phyloP scores from a whole-genome alignment of 2,329 filamentous ascomycete species.

The Colletotrichum destructivum region DNA sequence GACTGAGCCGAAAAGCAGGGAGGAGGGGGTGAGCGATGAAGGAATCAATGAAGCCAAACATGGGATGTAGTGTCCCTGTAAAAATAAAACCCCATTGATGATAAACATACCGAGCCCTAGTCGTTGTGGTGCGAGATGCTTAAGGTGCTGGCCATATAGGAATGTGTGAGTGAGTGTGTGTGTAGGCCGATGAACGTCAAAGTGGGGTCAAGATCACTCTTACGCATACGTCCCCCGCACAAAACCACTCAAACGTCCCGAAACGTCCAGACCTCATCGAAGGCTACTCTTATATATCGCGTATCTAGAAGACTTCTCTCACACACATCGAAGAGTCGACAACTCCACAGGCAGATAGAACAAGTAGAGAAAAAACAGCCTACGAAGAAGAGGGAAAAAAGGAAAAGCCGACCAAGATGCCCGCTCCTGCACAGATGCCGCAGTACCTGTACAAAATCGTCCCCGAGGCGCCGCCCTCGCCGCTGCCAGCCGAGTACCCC shows the following conservation, averaged over 20 bases:
- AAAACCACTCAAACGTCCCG: no score
- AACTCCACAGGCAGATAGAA: background rate
- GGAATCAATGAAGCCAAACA: slow-evolving; percentile 12
- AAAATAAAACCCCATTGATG: slow-evolving; percentile 22
- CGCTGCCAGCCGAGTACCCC: slow-evolving; percentile 68
- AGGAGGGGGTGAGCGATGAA: background rate
- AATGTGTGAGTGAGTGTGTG: no score
- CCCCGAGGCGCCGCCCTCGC: slow-evolving; percentile 65
- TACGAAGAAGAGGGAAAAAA: background rate
- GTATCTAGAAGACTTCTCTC: no score
- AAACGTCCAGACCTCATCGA: no score
- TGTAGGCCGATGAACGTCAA: no score
- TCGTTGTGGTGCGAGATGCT: background rate
- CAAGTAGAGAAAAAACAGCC: background rate
- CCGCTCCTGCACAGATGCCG: slow-evolving; percentile 51
- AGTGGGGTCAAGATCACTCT: no score
- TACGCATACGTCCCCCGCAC: no score
- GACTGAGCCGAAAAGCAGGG: background rate
- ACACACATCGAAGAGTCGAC: no score
- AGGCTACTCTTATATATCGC: no score
- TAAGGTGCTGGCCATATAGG: no score
- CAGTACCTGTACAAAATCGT: slow-evolving; percentile 74
- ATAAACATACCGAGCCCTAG: background rate
- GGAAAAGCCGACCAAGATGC: slow-evolving; percentile 12
- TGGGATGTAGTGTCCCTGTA: slow-evolving; percentile 1